Evolutionary conservation across 2,329 filamentous ascomycete genomes (phyloP), one percentile per base, ranked within the genome.

Genomic region (Dothistroma pini): DNA sequence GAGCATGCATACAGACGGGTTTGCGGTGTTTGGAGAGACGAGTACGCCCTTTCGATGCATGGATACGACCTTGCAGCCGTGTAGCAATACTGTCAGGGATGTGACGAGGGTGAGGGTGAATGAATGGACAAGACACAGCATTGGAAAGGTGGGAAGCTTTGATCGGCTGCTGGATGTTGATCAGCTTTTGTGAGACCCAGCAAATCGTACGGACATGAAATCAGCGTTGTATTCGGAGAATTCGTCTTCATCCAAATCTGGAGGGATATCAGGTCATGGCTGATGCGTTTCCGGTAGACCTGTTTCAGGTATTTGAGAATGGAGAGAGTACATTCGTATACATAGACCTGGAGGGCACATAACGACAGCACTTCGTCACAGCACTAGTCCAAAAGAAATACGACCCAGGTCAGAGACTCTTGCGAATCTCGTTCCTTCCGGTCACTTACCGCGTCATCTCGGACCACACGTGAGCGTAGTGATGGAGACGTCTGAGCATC

Each of bases 121-220:
- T 68, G 71, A 77, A 10, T 89, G 84, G 78, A 88, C 89, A 32
- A 71, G 86, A 34, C 74, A 70, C 2, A 81, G 78, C 50, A 35
- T 60, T 32, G 56, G 60, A 1, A 55, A 48, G 35, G 9, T 11
- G 9, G 83, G 81, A 0, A 75, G 76, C 1, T 89, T 88, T 70
- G 84, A 88, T 66, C 81, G 78, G 0, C 80, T 86, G 3, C 72
- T 88, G 29, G 87, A 89, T 70, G 89, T 90, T 66, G 85, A 87
- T 67, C 76, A 71, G 41, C 73, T 84, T 14, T 66, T 89, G 38
- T 79, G 81, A 11, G 80, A 88, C 70, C 77, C 79, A 14, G 73
- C 73, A 4, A 77, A 80, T 31, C 74, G 75, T 21, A 80, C 77
- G n/a, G 76, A 80, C 68, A 68, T 89, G 70, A 77, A 76, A 22